Evolutionary conservation across 768 basidiomycete genomes (phyloP).

Genomic region (Sporobolomyces phaffii): DNA sequence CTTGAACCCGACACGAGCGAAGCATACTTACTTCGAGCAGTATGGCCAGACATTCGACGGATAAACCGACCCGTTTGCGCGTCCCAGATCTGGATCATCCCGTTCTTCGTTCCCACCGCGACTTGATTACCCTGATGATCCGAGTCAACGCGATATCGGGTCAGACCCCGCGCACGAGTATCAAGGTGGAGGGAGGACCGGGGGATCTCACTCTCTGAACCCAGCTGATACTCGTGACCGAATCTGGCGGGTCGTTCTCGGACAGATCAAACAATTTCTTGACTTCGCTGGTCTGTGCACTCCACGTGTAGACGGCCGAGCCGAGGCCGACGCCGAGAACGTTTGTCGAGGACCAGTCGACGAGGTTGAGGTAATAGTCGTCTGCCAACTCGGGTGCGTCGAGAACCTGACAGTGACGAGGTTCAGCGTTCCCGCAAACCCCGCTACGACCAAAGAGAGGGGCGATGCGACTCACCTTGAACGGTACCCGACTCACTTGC

Average conservation of each 20-base stretch:
- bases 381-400: constrained; percentile 96
- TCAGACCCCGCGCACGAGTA: too few relatives aligned
- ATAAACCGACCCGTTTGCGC: constrained; percentile 66
- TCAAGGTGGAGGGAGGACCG: neutral
- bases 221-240: constrained; percentile 85
- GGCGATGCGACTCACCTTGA: constrained; percentile 63
- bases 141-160: too few relatives aligned
- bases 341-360: constrained; percentile 95
- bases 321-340: constrained; percentile 89
- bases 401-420: constrained; percentile 47
- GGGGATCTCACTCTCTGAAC: constrained; percentile 61
- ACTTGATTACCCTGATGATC: constrained; percentile 64
- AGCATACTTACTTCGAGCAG: constrained; percentile 54
- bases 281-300: constrained; percentile 84
- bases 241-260: constrained; percentile 52
- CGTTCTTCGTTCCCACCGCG: constrained; percentile 86
- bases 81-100: constrained; percentile 88
- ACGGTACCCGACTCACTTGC: constrained; percentile 86
- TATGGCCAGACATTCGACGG: constrained; percentile 80
- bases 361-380: constrained; percentile 96
- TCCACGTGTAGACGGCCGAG: constrained; percentile 92
- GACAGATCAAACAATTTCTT: constrained; percentile 80
- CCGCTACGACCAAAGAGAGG: neutral
- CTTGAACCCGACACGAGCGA: too few relatives aligned
- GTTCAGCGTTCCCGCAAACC: neutral